Base-by-base conservation (phyloP, 257 asterid genomes). In the Leonotis leonurus region DNA sequence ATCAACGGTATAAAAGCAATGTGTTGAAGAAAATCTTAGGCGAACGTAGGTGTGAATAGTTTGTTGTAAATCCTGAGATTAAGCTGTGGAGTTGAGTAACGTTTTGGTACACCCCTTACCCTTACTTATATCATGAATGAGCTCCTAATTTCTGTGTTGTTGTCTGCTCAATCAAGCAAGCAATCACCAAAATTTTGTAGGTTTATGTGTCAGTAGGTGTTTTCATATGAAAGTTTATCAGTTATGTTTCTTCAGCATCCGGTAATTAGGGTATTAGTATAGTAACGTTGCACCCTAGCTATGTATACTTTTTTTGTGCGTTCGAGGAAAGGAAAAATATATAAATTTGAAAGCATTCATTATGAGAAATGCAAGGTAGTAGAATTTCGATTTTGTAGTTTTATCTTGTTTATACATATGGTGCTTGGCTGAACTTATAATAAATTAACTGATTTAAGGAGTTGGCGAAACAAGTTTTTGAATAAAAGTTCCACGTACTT, bases 41-140 rank as follows among this genome's bases (percentile, higher is more conserved):
- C 12, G 26, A 60, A 66, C n/a, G 39, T 56, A 62, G 71, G 49
- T 68, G 77, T 74, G 73, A 63, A 74, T 70, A 73, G 57, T 70
- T 75, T 67, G 70, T 62, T 73, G 80, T 74, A 73, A 29, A 73
- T 67, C 43, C 40, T 71, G 32, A 64, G 68, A 70, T 56, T 59
- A 45, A 27, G 52, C 46, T 67, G 10, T 25, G 62, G 67, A 49
- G 41, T 45, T 17, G 40, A 46, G 68, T 17, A 52, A 48, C 26
- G 60, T 60, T 72, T 66, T 48, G 63, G 56, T 49, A 37, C 33
- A 56, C 14, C 46, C 49, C 12, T n/a, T n/a, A n/a, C n/a, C n/a
- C n/a, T n/a, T n/a, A n/a, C 33, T 5, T 68, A 14, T 20, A 48
- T 57, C 37, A 30, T 20, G 14, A 41, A 45, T 56, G 65, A 57